Base-by-base conservation (phyloP, 352 stramenopile genomes). In the Globisporangium mamillatum region DNA sequence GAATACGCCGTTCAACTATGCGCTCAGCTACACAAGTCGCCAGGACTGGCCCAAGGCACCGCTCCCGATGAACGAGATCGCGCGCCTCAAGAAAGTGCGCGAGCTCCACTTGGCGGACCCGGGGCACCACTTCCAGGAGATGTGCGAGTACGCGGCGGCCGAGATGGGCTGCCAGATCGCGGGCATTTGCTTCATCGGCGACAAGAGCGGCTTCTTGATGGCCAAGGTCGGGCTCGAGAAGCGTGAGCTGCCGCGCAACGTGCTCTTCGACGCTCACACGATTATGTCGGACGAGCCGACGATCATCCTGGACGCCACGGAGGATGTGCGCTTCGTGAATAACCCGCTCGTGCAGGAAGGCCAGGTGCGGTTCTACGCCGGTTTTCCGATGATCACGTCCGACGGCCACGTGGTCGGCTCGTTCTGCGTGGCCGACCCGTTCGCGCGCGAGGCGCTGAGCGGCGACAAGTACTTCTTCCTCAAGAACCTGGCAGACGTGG, bases 171-270 rank as follows among this genome's bases (percentile, higher is more conserved):
- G 88, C 72, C 83, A 90, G 75, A 90, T 91, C 54, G 84, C 88
- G 0, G 81, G 81, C n/a, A 85, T 94, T 48, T 91, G 84, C 73
- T 91, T 94, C 63, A 89, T 94, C 24, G 88, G 88, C 27, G 88
- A 94, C 75, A 95, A 93, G 77, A 93, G 80, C 57, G 84, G 84
- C 18, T 95, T 94, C 68, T 63, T 95, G 8, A 90, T 94, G 80
- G 80, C 88, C n/a, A 89, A 85, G 48, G 74, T 94, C 4, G 86
- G 88, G 0, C 63, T 93, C 24, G 86, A 89, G 4, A 92, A 93
- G 73, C 83, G 80, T 44, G 88, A 95, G 69, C 58, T 95, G 63
- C 76, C 86, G 16, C 88, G 88, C 46, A 92, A 92, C 61, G 73
- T 95, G 60, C 71, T 95, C 1, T 80, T 95, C 67, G 88, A 95